These are phyloP conservation scores for Talaromyces marneffei DNA, from an alignment of 2,329 filamentous ascomycete species.

Conservation along the genomic window DNA sequence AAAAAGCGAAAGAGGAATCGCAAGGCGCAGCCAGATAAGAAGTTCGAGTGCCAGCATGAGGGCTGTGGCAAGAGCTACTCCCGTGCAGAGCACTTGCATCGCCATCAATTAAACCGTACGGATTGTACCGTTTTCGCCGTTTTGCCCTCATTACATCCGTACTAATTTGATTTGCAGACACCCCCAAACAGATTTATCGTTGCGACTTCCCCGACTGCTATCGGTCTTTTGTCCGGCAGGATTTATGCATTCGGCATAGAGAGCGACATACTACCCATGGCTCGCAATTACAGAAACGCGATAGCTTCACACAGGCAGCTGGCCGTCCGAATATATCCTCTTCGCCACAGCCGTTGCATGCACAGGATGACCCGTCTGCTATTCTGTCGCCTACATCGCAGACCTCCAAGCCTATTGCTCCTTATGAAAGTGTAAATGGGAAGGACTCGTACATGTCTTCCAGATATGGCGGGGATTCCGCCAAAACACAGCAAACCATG, in stretches of 20 bases:
- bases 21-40: constrained; percentile 44
- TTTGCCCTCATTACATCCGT: neutral
- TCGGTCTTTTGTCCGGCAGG: constrained; percentile 85
- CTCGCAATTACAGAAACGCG: constrained; percentile 47
- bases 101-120: constrained; percentile 90
- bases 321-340: constrained; percentile 23
- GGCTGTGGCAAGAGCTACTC: constrained; percentile 96
- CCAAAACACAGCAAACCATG: constrained; percentile 12
- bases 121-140: neutral
- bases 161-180: constrained; percentile 52
- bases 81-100: constrained; percentile 90
- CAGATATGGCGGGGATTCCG: neutral
- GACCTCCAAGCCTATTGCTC: neutral
- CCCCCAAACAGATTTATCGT: constrained; percentile 88
- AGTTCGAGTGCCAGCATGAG: constrained; percentile 74
- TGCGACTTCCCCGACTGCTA: constrained; percentile 90
- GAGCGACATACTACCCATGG: constrained; percentile 67
- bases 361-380: constrained; percentile 17
- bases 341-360: constrained; percentile 18
- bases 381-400: constrained; percentile 6
- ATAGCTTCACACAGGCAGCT: constrained; percentile 37
- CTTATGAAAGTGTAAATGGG: neutral
- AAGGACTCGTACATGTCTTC: neutral
- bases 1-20: constrained; percentile 42
- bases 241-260: constrained; percentile 79